Conservation (phyloP, 805 yeast species). For the Geotrichum ghanense region DNA sequence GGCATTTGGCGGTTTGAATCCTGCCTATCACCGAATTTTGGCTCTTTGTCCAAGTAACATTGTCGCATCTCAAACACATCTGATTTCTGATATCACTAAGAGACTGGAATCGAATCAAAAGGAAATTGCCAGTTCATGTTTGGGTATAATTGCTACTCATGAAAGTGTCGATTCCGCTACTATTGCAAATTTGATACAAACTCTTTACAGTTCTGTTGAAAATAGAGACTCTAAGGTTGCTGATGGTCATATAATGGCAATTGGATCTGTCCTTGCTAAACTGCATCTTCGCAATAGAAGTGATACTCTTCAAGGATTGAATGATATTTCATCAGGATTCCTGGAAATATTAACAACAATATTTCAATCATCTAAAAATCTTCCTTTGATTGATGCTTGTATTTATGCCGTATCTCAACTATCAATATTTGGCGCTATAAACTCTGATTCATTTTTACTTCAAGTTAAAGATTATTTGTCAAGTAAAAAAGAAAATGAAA, state of each 20-base stretch:
- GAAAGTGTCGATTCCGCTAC: constrained; percentile 1
- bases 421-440: constrained; percentile 30
- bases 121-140: constrained; percentile 30
- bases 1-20: constrained; percentile 26
- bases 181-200: constrained; percentile 4
- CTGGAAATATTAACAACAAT: not conserved
- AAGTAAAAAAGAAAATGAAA: constrained; percentile 46
- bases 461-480: constrained; percentile 11
- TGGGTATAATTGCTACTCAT: constrained; percentile 28
- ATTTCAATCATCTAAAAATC: not conserved
- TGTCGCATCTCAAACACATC: constrained; percentile 2
- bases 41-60: constrained; percentile 14
- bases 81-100: not conserved
- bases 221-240: constrained; percentile 4
- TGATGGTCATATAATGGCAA: constrained; percentile 21
- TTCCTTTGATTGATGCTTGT: constrained; percentile 12
- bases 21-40: constrained; percentile 13
- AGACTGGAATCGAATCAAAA: constrained; percentile 3
- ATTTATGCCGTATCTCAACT: constrained; percentile 26
- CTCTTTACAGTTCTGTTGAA: constrained; percentile 4
- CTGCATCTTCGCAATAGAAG: constrained; percentile 27
- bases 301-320: not conserved
- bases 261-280: constrained; percentile 39
- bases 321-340: not conserved
- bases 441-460: constrained; percentile 10